Evolutionary conservation across 2,329 filamentous ascomycete species (phyloP).

Genomic region (Metarhizium rileyi): DNA sequence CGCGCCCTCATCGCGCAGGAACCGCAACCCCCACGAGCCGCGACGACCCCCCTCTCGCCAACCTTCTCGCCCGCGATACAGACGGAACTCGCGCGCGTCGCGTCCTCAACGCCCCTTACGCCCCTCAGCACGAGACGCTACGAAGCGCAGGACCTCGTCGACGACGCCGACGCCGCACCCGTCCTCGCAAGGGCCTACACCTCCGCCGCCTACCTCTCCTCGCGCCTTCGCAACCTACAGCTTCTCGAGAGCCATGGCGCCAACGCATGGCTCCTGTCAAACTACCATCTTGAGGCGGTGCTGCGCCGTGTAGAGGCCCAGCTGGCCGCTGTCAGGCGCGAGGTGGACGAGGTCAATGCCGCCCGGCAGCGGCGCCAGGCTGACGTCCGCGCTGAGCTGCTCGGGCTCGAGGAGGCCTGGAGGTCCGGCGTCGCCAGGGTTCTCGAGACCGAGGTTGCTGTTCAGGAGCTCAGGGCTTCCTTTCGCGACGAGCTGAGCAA

Average conservation of each 20-base stretch:
- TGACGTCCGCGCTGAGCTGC: conserved; percentile 61
- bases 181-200: conserved; percentile 47
- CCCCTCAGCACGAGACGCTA: conserved; percentile 70
- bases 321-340: conserved; percentile 54
- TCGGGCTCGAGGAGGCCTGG: conserved; percentile 68
- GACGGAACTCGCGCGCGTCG: conserved; percentile 59
- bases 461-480: conserved; percentile 59
- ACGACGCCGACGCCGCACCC: conserved; percentile 42
- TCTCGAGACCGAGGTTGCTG: conserved; percentile 79
- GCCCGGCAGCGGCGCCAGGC: conserved; percentile 62
- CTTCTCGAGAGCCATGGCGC: conserved; percentile 76
- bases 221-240: conserved; percentile 47
- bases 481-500: conserved; percentile 52
- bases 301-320: conserved; percentile 59
- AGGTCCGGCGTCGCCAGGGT: conserved; percentile 66
- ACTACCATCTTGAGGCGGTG: conserved; percentile 68
- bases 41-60: conserved; percentile 37
- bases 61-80: conserved; percentile 57
- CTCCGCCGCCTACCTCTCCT: conserved; percentile 39
- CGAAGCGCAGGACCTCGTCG: conserved; percentile 55
- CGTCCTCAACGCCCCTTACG: conserved; percentile 29
- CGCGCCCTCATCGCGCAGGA: conserved; percentile 61
- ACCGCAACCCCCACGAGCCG: conserved; percentile 36
- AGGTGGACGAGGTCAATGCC: conserved; percentile 65
- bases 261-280: conserved; percentile 85